phyloP scores from a whole-genome alignment of 2,329 filamentous ascomycete species.

The Pseudogymnoascus sp. region DNA sequence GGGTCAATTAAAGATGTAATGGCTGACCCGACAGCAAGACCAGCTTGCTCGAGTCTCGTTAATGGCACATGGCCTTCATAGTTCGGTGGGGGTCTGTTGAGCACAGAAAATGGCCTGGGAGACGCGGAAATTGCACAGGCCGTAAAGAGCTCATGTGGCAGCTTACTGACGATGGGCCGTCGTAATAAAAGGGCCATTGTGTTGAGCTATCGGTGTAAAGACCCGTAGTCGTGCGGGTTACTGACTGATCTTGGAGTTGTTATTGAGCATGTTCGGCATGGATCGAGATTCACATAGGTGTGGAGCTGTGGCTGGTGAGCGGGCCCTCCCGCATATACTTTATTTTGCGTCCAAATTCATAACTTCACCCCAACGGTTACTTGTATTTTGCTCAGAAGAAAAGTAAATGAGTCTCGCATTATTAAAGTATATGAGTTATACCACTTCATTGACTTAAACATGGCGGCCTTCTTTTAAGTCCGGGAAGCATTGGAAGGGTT shows the following conservation, averaged over 20 bases:
- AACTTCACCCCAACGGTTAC: not conserved
- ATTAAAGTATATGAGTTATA: not conserved
- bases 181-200: conserved; percentile 24
- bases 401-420: not conserved
- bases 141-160: conserved; percentile 23
- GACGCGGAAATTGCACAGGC: conserved; percentile 22
- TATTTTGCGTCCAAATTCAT: not conserved
- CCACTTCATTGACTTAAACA: not conserved
- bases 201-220: not conserved
- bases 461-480: not conserved
- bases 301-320: conserved; percentile 10
- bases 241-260: not conserved
- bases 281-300: not conserved
- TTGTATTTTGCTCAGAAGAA: not conserved
- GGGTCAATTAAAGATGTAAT: conserved; percentile 65
- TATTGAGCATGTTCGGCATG: not conserved
- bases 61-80: conserved; percentile 92
- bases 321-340: conserved; percentile 8
- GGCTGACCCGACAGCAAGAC: conserved; percentile 60
- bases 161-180: conserved; percentile 14
- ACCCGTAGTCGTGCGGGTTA: not conserved
- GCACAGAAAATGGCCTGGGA: conserved; percentile 62
- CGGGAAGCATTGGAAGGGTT: not conserved
- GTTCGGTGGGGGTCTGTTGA: conserved; percentile 77
- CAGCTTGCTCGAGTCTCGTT: conserved; percentile 67